phyloP scores from a whole-genome alignment of 768 basidiomycete species.

The Tulasnella sp. region DNA sequence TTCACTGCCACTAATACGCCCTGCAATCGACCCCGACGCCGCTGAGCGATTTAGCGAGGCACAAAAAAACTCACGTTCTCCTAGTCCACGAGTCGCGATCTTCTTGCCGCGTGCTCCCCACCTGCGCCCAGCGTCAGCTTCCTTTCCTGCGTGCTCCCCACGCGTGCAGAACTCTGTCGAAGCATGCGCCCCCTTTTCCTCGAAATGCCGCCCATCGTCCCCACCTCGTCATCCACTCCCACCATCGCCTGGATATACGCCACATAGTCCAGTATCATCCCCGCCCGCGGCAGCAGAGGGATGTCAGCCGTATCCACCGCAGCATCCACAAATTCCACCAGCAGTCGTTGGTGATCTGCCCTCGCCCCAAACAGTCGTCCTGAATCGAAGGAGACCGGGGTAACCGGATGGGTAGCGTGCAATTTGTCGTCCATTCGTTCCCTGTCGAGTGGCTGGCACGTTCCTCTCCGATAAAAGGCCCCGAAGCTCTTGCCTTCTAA shows the following conservation, averaged over 20 bases:
- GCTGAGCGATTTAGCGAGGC: too few species aligned
- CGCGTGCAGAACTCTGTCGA: conserved; percentile 13
- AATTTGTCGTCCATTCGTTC: conserved; percentile 17
- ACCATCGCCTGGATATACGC: conserved; percentile 59
- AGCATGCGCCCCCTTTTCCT: conserved; percentile 31
- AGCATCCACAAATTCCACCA: conserved; percentile 37
- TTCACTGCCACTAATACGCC: too few species aligned
- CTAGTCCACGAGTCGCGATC: conserved; percentile 14
- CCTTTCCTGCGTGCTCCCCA: conserved; percentile 12
- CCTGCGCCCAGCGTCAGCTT: conserved; percentile 27
- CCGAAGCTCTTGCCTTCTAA: not conserved
- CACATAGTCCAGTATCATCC: conserved; percentile 53
- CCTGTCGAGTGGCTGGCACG: conserved; percentile 20
- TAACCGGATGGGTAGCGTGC: conserved; percentile 14
- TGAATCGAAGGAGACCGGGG: conserved; percentile 8
- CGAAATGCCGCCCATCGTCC: conserved; percentile 30
- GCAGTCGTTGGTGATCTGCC: conserved; percentile 34
- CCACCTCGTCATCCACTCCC: conserved; percentile 46
- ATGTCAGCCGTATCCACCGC: conserved; percentile 33
- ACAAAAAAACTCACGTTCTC: conserved; percentile 15
- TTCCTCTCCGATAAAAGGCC: conserved; percentile 26
- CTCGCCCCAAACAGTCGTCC: conserved; percentile 30
- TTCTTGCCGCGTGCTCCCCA: conserved; percentile 24
- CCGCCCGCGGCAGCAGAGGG: conserved; percentile 34
- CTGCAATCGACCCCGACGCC: too few species aligned